Conservation (phyloP, 306 rosid species). For the Casuarina glauca region DNA sequence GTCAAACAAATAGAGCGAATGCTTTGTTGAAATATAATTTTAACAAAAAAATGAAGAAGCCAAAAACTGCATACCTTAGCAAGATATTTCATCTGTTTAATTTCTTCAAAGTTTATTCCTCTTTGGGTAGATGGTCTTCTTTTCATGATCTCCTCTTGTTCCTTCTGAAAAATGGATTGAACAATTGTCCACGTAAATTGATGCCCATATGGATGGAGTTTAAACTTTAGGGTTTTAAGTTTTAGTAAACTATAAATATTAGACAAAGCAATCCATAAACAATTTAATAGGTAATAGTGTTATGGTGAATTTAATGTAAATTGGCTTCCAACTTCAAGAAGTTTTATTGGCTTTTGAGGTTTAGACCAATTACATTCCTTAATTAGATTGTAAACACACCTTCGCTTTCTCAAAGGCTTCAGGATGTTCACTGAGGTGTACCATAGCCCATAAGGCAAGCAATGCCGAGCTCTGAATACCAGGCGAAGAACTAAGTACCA, state of each 20-base stretch:
- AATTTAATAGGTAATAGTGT: too few species aligned
- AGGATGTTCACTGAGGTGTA: conserved; percentile 20
- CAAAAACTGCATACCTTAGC: conserved; percentile 16
- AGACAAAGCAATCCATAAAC: too few species aligned
- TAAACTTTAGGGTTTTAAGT: neutral
- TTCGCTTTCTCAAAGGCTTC: conserved; percentile 7
- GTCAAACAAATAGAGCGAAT: neutral
- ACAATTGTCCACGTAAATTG: neutral
- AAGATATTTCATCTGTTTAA: conserved; percentile 40
- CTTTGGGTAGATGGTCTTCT: conserved; percentile 24
- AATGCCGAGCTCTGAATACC: conserved; percentile 31
- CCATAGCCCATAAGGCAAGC: conserved; percentile 8
- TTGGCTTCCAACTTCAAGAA: too few species aligned
- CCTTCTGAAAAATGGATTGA: conserved; percentile 16
- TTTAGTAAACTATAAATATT: neutral
- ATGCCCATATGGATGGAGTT: neutral
- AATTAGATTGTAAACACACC: neutral
- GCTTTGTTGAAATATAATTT: too few species aligned
- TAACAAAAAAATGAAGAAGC: neutral
- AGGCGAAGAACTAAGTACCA: conserved; percentile 22
- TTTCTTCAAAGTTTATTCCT: conserved; percentile 31
- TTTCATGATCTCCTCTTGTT: conserved; percentile 31
- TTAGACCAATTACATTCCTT: neutral
- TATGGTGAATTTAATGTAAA: too few species aligned
- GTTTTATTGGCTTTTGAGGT: neutral